These are phyloP conservation scores for Leucogyrophana mollusca DNA, from an alignment of 768 basidiomycete genomes.

Conservation along the genomic window DNA sequence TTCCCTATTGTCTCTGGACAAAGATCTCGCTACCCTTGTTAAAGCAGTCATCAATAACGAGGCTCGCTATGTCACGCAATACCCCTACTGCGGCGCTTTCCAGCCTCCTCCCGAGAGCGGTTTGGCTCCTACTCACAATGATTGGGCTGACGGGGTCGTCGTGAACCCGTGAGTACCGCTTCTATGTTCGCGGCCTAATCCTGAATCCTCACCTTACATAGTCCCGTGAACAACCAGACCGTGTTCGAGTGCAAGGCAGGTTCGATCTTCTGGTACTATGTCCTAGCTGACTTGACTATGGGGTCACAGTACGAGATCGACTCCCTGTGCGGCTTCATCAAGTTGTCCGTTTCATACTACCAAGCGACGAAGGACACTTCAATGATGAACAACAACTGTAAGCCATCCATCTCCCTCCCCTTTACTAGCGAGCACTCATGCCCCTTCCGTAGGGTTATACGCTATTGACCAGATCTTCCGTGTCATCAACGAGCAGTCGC, in stretches of 20 bases:
- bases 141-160: conserved; percentile 65
- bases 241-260: conserved; percentile 83
- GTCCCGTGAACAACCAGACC: conserved; percentile 64
- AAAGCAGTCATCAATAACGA: conserved; percentile 85
- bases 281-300: neutral
- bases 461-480: conserved; percentile 74
- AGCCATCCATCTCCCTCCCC: conserved; percentile 14
- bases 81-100: conserved; percentile 81
- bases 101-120: conserved; percentile 80
- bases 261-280: no score
- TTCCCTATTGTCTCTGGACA: conserved; percentile 54
- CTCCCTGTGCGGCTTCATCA: conserved; percentile 76
- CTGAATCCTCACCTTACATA: conserved; percentile 22
- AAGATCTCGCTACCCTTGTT: conserved; percentile 58
- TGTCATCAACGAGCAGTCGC: conserved; percentile 76
- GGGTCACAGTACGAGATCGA: conserved; percentile 68
- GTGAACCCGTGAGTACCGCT: conserved; percentile 64
- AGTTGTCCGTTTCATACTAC: conserved; percentile 73
- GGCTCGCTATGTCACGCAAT: conserved; percentile 66
- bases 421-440: conserved; percentile 4
- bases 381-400: conserved; percentile 71
- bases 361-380: conserved; percentile 68
- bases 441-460: conserved; percentile 48
- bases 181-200: neutral
- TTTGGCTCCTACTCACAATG: conserved; percentile 59